These are phyloP conservation scores for Chaetomium strumarium DNA, from an alignment of 2,329 filamentous ascomycete species.

Conservation along the genomic window DNA sequence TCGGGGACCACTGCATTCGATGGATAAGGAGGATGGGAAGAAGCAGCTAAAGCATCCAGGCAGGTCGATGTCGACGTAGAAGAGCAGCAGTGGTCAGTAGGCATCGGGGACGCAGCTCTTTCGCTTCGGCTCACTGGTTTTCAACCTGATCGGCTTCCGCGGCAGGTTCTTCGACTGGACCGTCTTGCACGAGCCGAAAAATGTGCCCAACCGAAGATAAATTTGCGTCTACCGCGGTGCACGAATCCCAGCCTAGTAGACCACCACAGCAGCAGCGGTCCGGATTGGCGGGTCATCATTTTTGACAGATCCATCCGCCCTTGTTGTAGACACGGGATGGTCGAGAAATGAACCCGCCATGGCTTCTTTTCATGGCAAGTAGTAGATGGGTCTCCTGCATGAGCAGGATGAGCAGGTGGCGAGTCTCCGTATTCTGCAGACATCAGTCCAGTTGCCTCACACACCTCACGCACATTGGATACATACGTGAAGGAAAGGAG, in stretches of 20 bases:
- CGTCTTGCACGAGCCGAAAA: neutral
- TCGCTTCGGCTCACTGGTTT: too few relatives aligned
- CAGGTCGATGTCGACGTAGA: too few relatives aligned
- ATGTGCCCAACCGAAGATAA: neutral
- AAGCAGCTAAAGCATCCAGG: neutral
- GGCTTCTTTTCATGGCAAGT: neutral
- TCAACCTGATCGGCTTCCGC: slow-evolving; percentile 1
- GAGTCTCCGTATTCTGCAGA: slow-evolving; percentile 1
- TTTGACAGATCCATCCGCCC: neutral
- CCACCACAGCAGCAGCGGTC: neutral
- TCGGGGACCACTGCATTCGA: slow-evolving; percentile 9
- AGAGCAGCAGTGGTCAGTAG: too few relatives aligned
- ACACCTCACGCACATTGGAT: neutral
- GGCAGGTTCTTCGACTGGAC: neutral
- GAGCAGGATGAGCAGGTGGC: neutral
- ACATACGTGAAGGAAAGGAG: neutral
- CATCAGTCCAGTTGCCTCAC: neutral
- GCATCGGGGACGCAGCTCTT: too few relatives aligned
- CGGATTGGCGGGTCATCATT: neutral
- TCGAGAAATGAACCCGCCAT: too few relatives aligned
- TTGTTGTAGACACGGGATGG: neutral
- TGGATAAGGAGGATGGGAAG: neutral
- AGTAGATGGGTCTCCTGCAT: neutral
- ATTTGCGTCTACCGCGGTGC: neutral
- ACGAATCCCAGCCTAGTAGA: neutral